Percentiles rank a stretch among this genome's conserved stretches.
Evolutionary conservation across 148 eudicot genomes (phyloP).

Genomic region (Chenopodium berlandieri): DNA sequence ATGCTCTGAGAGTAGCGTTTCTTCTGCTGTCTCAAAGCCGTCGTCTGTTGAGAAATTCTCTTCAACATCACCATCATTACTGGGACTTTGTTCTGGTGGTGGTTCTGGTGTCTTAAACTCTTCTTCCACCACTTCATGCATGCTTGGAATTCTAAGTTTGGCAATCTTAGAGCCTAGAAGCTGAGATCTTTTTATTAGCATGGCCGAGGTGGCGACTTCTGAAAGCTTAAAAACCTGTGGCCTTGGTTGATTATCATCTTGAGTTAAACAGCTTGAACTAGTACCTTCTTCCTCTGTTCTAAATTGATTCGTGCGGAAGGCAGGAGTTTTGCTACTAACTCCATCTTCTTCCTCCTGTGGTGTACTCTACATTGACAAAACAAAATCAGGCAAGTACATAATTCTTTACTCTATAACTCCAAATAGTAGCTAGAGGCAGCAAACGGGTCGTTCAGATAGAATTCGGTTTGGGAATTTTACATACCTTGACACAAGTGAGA

Average conservation of each 20-base stretch:
- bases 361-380: slow-evolving; percentile 39
- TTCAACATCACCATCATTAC: slow-evolving; percentile 2
- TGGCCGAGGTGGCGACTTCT: slow-evolving; percentile 24
- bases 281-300: slow-evolving; percentile 26
- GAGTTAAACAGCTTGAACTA: neutral
- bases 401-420: neutral
- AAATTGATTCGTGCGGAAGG: slow-evolving; percentile 3
- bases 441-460: neutral
- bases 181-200: slow-evolving; percentile 41
- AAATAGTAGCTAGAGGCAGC: neutral
- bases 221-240: slow-evolving; percentile 24
- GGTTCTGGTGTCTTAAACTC: slow-evolving; percentile 36
- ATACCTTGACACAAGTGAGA: slow-evolving; percentile 68
- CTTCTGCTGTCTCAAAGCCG: slow-evolving; percentile 66
- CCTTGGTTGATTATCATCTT: slow-evolving; percentile 21
- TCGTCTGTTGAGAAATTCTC: slow-evolving; percentile 29
- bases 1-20: slow-evolving; percentile 44
- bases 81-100: slow-evolving; percentile 23
- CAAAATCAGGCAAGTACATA: neutral
- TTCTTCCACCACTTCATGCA: slow-evolving; percentile 34
- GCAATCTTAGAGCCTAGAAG: slow-evolving; percentile 39
- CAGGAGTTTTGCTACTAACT: slow-evolving; percentile 10
- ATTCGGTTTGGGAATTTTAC: slow-evolving; percentile 25
- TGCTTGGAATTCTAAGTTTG: slow-evolving; percentile 44
- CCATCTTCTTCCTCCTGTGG: slow-evolving; percentile 55